Base-by-base conservation (phyloP, 2,329 filamentous ascomycete genomes). In the Colletotrichum limetticola region DNA sequence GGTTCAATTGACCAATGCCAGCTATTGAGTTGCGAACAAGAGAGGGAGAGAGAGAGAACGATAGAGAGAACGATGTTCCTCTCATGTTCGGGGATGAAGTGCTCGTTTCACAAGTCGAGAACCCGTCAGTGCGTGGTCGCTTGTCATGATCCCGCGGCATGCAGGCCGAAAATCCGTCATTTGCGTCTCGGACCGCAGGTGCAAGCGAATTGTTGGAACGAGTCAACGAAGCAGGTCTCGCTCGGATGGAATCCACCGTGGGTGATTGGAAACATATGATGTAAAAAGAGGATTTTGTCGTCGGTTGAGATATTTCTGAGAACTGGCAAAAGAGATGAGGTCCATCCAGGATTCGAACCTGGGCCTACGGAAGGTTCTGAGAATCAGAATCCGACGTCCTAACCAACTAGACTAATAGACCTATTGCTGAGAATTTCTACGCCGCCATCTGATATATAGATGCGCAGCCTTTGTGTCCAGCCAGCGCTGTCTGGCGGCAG, bases 321-420 rank as follows among this genome's bases (percentile, higher is more conserved):
- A 26, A 26, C 16, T 4, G 22, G 30, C 35, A 68, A 71, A 67
- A 67, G 16, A 5, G 2, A n/a, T 49, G 2, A 72, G 71, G 71
- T 73, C 71, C 66, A 73, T 73, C 71, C 71, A 73, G 71, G 71
- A 71, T 73, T 73, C 71, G 71, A 73, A 73, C 71, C 71, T 73
- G 71, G 71, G 66, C 66, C 14, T 73, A 73, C 71, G 71, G 71
- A 73, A 72, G 14, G 14, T 9, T 56, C 60, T 66, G 66, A 56
- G 9, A 12, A 46, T 73, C 71, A 73, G 71, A 73, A 73, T 73
- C 71, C 71, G 71, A 73, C 71, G 71, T 73, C 66, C 71, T 73
- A 73, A 73, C 71, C 71, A 73, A 73, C 71, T 73, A 73, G 71
- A 73, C 71, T 73, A 73, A 73, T 73, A 70, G 71, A 73, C 71